Evolutionary conservation across 2,329 filamentous ascomycete genomes (phyloP), one percentile per base, ranked within the genome.

Genomic region (Sclerotinia minor): DNA sequence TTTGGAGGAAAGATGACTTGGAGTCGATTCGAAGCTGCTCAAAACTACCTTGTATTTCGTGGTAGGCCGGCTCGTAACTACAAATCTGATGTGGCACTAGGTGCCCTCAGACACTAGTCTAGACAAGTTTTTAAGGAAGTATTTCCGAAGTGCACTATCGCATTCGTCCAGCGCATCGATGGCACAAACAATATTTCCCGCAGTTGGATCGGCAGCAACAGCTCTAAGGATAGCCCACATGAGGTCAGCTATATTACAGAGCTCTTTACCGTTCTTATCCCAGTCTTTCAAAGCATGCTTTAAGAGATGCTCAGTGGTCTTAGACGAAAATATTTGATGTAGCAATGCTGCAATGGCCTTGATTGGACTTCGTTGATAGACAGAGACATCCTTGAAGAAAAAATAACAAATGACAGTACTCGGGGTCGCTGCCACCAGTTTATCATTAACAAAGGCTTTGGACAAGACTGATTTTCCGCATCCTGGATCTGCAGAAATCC

Each of bases 91-190:
- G 7, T 54, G 26, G 17, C 47, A 65, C 38, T 32, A 21, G 1
- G 19, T 4, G 6, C 8, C 15, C 32, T 24, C 35, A 21, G 19
- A 35, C 6, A 35, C 21, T 13, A 58, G 29, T 13, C 6, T 60
- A 44, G 44, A 11, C 35, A 60, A 38, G 41, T 29, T 68, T 24
- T 15, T 2, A 8, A 59, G 26, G 24, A 64, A 68, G 11, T 50
- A 15, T 1, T 49, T 6, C 17, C 59, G 8, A 3, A 35, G 19
- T 47, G 49, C 3, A 32, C 9, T 26, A 53, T 53, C 38, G 35
- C 66, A 64, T 44, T 65, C 59, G 19, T 68, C 60, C 32, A 68
- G 44, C 3, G 66, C 66, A 50, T 68, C 66, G 4, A 68, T n/a
- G 9, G 65, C 38, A 21, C 66, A 68, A 21, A 68, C 21, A 32